Conservation (phyloP, 371 early-diverging fungal genomes). For the Rhizopus stolonifer region DNA sequence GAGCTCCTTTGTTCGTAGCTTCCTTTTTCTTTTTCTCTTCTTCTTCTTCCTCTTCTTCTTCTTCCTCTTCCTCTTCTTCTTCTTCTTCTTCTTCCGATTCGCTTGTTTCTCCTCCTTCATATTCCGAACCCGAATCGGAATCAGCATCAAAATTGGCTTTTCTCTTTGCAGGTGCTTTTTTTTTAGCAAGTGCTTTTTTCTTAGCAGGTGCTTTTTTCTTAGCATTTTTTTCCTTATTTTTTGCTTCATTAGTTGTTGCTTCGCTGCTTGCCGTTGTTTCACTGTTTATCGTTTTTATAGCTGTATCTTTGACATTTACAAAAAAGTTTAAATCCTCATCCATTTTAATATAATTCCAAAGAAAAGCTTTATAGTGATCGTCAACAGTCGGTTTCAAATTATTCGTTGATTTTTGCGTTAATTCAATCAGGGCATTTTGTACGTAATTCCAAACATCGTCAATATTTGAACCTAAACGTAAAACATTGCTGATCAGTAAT, state of each 20-base stretch:
- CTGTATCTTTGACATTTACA: slow-evolving; percentile 4
- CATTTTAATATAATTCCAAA: slow-evolving; percentile 28
- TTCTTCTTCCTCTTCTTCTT: neutral
- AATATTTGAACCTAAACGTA: slow-evolving; percentile 14
- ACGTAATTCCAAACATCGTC: slow-evolving; percentile 22
- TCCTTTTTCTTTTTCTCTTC: neutral
- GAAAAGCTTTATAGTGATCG: slow-evolving; percentile 25
- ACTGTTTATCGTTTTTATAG: neutral
- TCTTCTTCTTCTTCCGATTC: neutral
- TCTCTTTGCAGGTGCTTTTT: neutral
- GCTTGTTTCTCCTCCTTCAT: slow-evolving; percentile 5
- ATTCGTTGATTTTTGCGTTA: neutral
- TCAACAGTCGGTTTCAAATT: slow-evolving; percentile 21
- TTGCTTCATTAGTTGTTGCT: neutral
- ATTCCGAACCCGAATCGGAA: slow-evolving; percentile 14
- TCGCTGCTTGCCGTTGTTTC: slow-evolving; percentile 7
- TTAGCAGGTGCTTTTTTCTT: neutral
- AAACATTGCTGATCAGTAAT: too few species aligned
- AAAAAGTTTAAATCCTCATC: slow-evolving; percentile 17
- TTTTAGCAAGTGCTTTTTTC: too few species aligned
- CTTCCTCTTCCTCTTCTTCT: neutral
- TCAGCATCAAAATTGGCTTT: neutral
- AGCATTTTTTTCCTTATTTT: neutral
- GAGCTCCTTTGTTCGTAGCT: neutral
- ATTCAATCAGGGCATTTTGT: slow-evolving; percentile 1